These are phyloP conservation scores for Corymbia citriodora DNA, from an alignment of 441 rosid species.

Conservation along the genomic window DNA sequence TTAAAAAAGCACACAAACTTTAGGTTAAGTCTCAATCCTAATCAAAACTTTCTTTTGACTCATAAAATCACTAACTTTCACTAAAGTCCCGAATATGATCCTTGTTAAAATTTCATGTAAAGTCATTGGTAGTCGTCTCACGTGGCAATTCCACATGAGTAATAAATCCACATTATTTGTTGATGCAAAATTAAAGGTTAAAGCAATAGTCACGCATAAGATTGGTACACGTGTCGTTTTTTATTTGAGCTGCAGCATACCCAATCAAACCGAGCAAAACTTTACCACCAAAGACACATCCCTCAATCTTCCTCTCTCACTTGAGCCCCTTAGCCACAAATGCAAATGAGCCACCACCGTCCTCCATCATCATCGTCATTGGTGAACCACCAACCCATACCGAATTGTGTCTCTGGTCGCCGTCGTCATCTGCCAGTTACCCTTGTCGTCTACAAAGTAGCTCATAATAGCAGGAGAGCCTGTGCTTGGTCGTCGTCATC, in stretches of 20 bases:
- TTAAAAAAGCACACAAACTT: neutral
- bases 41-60: neutral
- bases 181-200: neutral
- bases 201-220: neutral
- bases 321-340: neutral
- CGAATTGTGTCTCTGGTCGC: neutral
- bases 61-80: neutral
- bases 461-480: neutral
- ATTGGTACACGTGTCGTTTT: neutral
- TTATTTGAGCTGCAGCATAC: neutral
- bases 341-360: neutral
- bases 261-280: neutral
- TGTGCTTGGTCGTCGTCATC: neutral
- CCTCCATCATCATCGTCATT: neutral
- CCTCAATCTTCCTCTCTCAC: neutral
- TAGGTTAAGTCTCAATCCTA: neutral
- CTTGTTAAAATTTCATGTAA: neutral
- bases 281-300: neutral
- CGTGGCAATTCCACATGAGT: neutral
- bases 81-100: neutral
- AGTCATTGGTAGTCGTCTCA: neutral
- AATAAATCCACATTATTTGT: neutral
- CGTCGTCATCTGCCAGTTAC: neutral
- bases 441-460: neutral
- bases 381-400: neutral